These are phyloP conservation scores for Phytophthora pseudosyringae DNA, from an alignment of 352 stramenopile species.

Conservation along the genomic window DNA sequence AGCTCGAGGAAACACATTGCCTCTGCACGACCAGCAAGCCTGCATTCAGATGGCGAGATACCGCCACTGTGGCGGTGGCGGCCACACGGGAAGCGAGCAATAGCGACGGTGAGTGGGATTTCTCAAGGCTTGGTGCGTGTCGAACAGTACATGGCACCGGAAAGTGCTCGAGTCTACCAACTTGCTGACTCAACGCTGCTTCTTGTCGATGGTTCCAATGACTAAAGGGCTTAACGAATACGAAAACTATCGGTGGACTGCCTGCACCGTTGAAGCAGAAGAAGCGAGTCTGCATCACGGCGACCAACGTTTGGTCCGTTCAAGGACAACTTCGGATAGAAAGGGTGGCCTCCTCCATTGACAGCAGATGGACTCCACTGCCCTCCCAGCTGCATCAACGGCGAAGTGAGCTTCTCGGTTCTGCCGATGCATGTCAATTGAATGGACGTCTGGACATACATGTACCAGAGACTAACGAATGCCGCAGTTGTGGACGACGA, in stretches of 20 bases:
- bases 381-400: constrained; percentile 17
- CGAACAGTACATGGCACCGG: no score
- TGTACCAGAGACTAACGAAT: constrained; percentile 22
- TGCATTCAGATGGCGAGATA: neutral
- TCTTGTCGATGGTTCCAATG: neutral
- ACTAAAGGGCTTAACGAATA: constrained; percentile 7
- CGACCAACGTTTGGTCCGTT: neutral
- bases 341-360: constrained; percentile 9
- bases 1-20: neutral
- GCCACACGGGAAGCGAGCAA: neutral
- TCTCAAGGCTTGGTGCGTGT: neutral
- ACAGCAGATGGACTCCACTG: constrained; percentile 4
- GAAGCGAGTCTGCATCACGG: constrained; percentile 1
- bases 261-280: no score
- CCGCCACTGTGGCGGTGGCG: no score
- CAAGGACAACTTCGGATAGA: constrained; percentile 16
- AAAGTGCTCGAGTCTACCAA: neutral
- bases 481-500: constrained; percentile 1
- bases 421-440: constrained; percentile 5
- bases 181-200: constrained; percentile 17
- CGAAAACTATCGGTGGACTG: neutral
- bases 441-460: constrained; percentile 6
- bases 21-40: constrained; percentile 11
- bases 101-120: neutral
- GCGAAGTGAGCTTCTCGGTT: constrained; percentile 11